Evolutionary conservation across 192 early-diverging fungal genomes (phyloP).

Genomic region (Backusella australiensis): DNA sequence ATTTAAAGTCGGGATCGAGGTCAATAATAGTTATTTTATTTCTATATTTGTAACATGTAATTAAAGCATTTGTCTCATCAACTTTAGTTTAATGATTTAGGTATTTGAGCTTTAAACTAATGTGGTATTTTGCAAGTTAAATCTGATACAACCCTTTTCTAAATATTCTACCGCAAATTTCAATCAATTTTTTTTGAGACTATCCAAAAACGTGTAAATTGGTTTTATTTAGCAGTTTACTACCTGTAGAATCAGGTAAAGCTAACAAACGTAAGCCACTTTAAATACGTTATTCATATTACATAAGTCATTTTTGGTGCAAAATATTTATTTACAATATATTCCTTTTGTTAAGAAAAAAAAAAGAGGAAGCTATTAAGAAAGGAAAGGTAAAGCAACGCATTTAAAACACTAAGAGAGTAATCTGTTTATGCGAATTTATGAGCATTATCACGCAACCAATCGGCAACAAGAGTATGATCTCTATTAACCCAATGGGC

Average conservation of each 20-base stretch:
- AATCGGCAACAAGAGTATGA: slow-evolving; percentile 20
- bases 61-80: not conserved
- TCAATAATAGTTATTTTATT: not conserved
- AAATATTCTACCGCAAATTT: not conserved
- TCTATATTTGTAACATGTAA: not conserved
- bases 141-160: no score
- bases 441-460: slow-evolving; percentile 10
- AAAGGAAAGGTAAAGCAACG: not conserved
- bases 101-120: no score
- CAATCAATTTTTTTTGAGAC: not conserved
- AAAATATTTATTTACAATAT: not conserved
- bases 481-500: slow-evolving; percentile 47
- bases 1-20: not conserved
- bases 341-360: not conserved
- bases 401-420: not conserved
- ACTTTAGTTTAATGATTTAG: no score
- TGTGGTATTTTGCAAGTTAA: no score
- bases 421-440: not conserved
- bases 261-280: no score
- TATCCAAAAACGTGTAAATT: no score
- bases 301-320: not conserved
- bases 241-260: no score
- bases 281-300: no score
- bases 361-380: no score
- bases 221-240: no score